Evolutionary conservation across 2,329 filamentous ascomycete genomes (phyloP), one percentile per base, ranked within the genome.

Genomic region (Arthrinium puccinioides): DNA sequence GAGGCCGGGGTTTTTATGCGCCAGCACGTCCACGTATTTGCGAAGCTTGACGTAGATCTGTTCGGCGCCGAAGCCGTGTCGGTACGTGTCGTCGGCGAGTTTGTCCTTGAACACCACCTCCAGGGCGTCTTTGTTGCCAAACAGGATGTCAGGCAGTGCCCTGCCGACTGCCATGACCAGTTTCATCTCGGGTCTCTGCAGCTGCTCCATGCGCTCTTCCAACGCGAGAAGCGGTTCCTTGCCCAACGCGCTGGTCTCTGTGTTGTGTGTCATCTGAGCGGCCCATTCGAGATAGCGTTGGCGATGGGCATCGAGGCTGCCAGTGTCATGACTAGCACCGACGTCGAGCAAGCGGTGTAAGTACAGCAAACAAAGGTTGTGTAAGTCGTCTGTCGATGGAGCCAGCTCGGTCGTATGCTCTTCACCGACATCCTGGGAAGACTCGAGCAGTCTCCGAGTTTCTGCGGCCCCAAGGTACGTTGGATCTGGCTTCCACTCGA

Each of bases 91-190:
- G 18, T 29, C 23, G 24, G 36, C 27, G 6, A 41, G 26, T 5
- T 25, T 31, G 29, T 38, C 35, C 8, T 28, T 29, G 25, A 31
- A 23, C 24, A 41, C 32, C n/a, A 34, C 20, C 20, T 41, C 35
- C 7, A 41, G 24, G 18, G 39, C 34, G 18, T 40, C 38, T 15
- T 23, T 21, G 9, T 32, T 13, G n/a, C 28, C 34, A 3, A 5
- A 27, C 11, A 40, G 13, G 18, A 40, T 36, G 15, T 26, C 19
- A 13, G 28, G 23, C 5, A 40, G 33, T 13, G 32, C 28, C 18
- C 16, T 19, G 20, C 23, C 33, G 3, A 40, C 38, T 10, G 28
- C 25, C 9, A 13, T 9, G 9, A 15, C 10, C 18, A 37, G 26
- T 11, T n/a, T 11, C 3, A 15, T 26, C 8, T 20, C 35, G 18